Conservation (phyloP, 768 basidiomycete species). For the Kwoniella botswanensis region DNA sequence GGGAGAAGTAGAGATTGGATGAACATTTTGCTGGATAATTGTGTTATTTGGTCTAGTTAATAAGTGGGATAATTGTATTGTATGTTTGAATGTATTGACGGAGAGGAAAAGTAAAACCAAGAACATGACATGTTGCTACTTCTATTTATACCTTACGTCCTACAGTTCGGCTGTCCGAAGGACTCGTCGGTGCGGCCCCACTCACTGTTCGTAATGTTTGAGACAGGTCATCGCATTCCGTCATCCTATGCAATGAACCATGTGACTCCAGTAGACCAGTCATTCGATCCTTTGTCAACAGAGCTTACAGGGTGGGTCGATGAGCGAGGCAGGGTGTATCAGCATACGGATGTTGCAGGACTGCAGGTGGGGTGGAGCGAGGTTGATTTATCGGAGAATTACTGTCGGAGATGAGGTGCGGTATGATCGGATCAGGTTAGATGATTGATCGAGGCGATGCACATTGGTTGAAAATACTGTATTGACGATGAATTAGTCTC, state of each 20-base stretch:
- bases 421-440: neutral
- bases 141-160: neutral
- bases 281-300: neutral
- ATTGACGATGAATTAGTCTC: no score
- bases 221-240: neutral
- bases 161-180: neutral
- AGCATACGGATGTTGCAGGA: neutral
- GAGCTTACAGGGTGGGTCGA: neutral
- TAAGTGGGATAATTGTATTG: neutral
- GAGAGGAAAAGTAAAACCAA: neutral
- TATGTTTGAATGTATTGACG: neutral
- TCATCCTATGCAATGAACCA: slow-evolving; percentile 6
- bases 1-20: neutral
- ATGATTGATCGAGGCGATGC: neutral
- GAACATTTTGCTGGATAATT: neutral
- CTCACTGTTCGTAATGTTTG: neutral
- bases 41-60: neutral
- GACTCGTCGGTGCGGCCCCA: neutral
- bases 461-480: no score
- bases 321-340: neutral
- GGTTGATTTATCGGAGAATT: neutral
- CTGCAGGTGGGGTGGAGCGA: neutral
- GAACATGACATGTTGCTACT: neutral
- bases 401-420: neutral
- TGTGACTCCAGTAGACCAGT: no score